Evolutionary conservation across 345 rosid genomes (phyloP), one percentile per base, ranked within the genome.

Genomic region (Zanthoxylum bungeanum): DNA sequence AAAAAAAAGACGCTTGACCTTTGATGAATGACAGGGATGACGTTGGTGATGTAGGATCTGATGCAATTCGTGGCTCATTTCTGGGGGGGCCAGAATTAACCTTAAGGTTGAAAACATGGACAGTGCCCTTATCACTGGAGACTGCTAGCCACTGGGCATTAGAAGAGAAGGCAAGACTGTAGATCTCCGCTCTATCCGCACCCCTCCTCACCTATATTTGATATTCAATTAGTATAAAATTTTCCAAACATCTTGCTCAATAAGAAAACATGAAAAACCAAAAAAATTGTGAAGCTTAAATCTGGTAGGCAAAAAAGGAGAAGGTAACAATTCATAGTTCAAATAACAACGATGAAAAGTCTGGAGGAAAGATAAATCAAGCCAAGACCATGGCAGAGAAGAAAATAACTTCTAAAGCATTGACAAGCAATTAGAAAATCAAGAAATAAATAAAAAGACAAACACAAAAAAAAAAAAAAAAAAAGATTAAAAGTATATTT

Each of bases 101-200:
- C 85, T 95, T 95, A 68, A 96, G 97, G 80, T 89, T 82, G 69
- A 95, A 96, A 69, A 96, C 96, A 77, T 96, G 99, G 57, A 96
- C 90, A 9, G 99, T 96, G 55, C 99, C 98, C 76, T 96, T 93
- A 82, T 93, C 99, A 78, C 99, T 96, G 56, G 99, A 96, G 73
- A 93, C 99, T 44, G 97, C 97, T 58, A 93, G 74, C 98, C 97
- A 89, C 50, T 93, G 89, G 5, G 92, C 89, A 75, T 85, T 81
- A 70, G 96, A 73, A 68, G 98, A 96, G 77, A 96, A 96, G 14
- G 98, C 98, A 88, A 96, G 74, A 77, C 99, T 96, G 76, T 91
- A 85, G 59, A 96, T 88, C 75, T 93, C 99, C 6, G 99, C 98
- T 86, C 99, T 89, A 74, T 96, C 99, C 36, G 98, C 97, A 76